phyloP scores from a whole-genome alignment of 768 basidiomycete genomes.

The Kwoniella heveanensis region DNA sequence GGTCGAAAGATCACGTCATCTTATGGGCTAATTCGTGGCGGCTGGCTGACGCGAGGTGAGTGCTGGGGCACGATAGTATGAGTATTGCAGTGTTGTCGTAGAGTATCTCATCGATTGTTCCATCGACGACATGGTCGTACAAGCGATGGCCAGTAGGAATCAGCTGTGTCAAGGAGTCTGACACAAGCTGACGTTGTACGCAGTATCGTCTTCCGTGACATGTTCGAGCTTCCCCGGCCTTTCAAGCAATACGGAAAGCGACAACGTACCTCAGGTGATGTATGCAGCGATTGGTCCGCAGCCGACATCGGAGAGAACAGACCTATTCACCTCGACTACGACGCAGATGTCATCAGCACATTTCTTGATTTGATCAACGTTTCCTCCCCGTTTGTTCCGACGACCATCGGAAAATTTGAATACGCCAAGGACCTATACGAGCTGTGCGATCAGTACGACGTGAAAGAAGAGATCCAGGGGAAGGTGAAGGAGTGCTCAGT shows the following conservation, averaged over 20 bases:
- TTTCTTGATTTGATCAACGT: slow-evolving; percentile 15
- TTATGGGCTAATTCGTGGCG: slow-evolving; percentile 8
- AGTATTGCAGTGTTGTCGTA: too few species aligned
- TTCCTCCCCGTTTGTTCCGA: background rate
- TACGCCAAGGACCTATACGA: background rate
- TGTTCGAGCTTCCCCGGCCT: background rate
- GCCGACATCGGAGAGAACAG: too few species aligned
- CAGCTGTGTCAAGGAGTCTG: too few species aligned
- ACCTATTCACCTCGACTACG: background rate
- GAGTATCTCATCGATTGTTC: too few species aligned
- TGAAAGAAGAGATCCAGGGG: background rate
- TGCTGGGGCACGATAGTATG: too few species aligned
- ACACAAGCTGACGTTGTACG: too few species aligned
- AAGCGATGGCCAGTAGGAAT: too few species aligned
- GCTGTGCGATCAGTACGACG: slow-evolving; percentile 13
- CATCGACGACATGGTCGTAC: too few species aligned
- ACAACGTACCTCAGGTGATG: background rate
- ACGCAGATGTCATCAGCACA: background rate
- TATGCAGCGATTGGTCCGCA: background rate
- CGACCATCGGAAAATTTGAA: background rate
- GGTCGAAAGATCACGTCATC: background rate
- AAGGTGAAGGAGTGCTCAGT: background rate
- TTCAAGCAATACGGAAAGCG: background rate
- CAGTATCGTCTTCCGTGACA: slow-evolving; percentile 2
- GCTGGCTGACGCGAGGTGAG: slow-evolving; percentile 4